Evolutionary conservation across 192 early-diverging fungal genomes (phyloP).

Genomic region (Coemansia aciculifera): DNA sequence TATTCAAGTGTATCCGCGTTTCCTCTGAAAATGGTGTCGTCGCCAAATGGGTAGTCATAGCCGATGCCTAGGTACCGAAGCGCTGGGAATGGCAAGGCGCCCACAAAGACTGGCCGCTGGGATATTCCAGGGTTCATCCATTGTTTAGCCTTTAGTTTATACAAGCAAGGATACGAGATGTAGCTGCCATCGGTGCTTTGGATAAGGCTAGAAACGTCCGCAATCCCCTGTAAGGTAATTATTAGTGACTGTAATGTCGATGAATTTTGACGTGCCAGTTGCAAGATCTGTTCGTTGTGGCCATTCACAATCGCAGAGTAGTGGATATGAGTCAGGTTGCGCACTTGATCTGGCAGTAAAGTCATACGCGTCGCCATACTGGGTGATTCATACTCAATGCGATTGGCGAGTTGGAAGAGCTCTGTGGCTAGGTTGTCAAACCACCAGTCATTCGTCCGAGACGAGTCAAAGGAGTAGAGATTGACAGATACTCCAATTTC

Average conservation of each 20-base stretch:
- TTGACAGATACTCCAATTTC: not conserved
- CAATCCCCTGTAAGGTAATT: not conserved
- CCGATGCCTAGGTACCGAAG: conserved; percentile 1
- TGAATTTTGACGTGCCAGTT: not conserved
- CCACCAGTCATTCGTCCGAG: not conserved
- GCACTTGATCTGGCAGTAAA: not conserved
- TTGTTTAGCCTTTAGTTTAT: not conserved
- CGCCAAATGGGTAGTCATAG: conserved; percentile 13
- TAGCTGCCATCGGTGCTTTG: not conserved
- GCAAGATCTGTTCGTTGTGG: not conserved
- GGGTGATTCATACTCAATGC: not conserved
- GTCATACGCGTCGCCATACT: not conserved
- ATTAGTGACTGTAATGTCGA: not conserved
- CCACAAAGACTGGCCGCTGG: too few species aligned
- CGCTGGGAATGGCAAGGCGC: conserved; percentile 10
- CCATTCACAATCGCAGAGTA: not conserved
- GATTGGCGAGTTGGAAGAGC: not conserved
- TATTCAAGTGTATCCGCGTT: conserved; percentile 3
- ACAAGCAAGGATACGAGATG: conserved; percentile 2
- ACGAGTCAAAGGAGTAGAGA: not conserved
- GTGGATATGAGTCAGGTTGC: not conserved
- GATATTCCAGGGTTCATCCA: not conserved
- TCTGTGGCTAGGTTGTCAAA: not conserved
- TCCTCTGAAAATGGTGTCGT: conserved; percentile 13
- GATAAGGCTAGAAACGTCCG: conserved; percentile 5